A percentile compares a stretch with the other conserved stretches of the same genome.
Evolutionary conservation across 352 stramenopile species (phyloP).

Genomic region (Globisporangium lucens): DNA sequence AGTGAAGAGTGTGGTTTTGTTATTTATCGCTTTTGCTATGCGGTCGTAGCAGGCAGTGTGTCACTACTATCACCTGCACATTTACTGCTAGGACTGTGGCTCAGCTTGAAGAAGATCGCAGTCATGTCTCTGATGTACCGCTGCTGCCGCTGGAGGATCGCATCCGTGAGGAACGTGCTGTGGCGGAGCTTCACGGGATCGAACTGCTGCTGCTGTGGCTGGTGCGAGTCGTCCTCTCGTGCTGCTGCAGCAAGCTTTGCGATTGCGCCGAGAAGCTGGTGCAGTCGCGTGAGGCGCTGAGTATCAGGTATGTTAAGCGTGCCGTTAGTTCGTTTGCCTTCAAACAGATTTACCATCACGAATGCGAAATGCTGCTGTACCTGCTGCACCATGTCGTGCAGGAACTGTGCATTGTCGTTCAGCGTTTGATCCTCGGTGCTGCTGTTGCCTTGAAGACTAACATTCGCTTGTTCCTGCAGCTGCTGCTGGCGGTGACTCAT

Average conservation of each 20-base stretch:
- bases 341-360: too few species aligned
- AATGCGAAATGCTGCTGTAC: conserved; percentile 22
- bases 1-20: too few species aligned
- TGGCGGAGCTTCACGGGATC: conserved; percentile 48
- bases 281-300: conserved; percentile 51
- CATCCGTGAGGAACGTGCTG: conserved; percentile 44
- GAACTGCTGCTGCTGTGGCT: conserved; percentile 1
- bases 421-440: not conserved
- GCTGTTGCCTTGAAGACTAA: not conserved
- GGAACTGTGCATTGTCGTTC: conserved; percentile 33
- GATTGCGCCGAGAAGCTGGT: conserved; percentile 60
- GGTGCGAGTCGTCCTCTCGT: not conserved
- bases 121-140: conserved; percentile 33
- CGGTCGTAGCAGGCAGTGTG: not conserved
- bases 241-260: conserved; percentile 47
- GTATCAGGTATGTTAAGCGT: not conserved
- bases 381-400: conserved; percentile 64
- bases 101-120: conserved; percentile 16
- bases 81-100: conserved; percentile 1
- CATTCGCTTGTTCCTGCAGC: not conserved
- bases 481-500: conserved; percentile 5
- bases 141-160: conserved; percentile 36
- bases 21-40: not conserved
- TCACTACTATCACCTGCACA: too few species aligned
- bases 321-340: not conserved